Conservation (phyloP, 257 asterid genomes). For the Gentiana dahurica region DNA sequence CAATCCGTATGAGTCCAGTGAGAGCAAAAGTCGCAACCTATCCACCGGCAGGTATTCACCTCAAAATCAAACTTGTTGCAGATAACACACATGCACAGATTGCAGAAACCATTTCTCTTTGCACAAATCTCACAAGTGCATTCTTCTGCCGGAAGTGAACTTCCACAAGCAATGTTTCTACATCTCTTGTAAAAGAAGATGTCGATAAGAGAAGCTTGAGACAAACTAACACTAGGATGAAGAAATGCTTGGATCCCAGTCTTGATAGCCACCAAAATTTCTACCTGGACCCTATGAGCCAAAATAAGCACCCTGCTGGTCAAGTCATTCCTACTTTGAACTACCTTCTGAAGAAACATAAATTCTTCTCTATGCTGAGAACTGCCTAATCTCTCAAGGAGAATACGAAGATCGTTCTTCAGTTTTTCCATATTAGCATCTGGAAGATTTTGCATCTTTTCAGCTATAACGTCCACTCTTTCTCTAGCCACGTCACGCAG, state of each 20-base stretch:
- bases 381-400: conserved; percentile 87
- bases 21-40: conserved; percentile 89
- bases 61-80: conserved; percentile 93
- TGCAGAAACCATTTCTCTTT: conserved; percentile 83
- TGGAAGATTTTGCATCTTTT: conserved; percentile 76
- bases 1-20: conserved; percentile 99
- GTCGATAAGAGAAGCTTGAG: conserved; percentile 86
- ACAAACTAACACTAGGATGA: conserved; percentile 87
- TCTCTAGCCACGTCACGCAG: conserved; percentile 76
- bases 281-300: conserved; percentile 82
- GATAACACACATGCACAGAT: conserved; percentile 92
- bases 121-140: conserved; percentile 80
- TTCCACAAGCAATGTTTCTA: conserved; percentile 84
- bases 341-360: conserved; percentile 70
- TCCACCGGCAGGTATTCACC: conserved; percentile 93
- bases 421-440: conserved; percentile 73
- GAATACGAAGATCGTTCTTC: conserved; percentile 66
- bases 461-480: conserved; percentile 64
- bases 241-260: conserved; percentile 92
- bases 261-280: conserved; percentile 73
- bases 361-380: conserved; percentile 87
- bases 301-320: conserved; percentile 47
- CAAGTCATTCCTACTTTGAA: conserved; percentile 72
- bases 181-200: conserved; percentile 78
- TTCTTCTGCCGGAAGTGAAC: conserved; percentile 72